Evolutionary conservation across 176 grass and related monocot species (phyloP).

Genomic region (Echinochloa phyllopogon): DNA sequence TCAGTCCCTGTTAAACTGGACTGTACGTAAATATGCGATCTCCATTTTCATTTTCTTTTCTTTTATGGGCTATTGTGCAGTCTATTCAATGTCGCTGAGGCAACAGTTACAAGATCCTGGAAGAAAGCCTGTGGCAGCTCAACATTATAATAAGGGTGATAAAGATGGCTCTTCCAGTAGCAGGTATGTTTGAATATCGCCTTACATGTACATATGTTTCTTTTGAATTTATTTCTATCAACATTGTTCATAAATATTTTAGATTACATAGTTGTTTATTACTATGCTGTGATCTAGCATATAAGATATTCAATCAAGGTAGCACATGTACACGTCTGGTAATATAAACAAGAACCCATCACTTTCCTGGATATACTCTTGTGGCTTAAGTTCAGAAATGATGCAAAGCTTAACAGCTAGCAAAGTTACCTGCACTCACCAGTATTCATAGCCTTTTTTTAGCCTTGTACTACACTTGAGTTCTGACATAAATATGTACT

Average conservation of each 20-base stretch:
- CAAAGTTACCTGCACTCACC: not conserved
- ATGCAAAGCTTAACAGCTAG: not conserved
- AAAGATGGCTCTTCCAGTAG: slow-evolving; percentile 79
- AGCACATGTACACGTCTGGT: slow-evolving; percentile 1
- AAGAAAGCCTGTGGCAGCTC: slow-evolving; percentile 86
- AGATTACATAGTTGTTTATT: slow-evolving; percentile 23
- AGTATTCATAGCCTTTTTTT: not conserved
- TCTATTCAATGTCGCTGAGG: slow-evolving; percentile 95
- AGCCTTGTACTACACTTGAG: slow-evolving; percentile 5
- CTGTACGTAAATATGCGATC: not conserved
- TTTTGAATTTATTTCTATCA: not conserved
- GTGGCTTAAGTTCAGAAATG: not conserved
- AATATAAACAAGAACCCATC: not conserved
- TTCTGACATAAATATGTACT: slow-evolving; percentile 1
- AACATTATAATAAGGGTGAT: slow-evolving; percentile 91
- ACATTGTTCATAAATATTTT: slow-evolving; percentile 8
- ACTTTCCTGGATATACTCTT: not conserved
- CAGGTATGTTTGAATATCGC: slow-evolving; percentile 63
- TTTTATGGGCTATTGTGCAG: slow-evolving; percentile 51
- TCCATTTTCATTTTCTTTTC: not conserved
- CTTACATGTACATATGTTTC: not conserved
- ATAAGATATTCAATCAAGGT: not conserved
- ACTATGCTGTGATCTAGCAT: not conserved
- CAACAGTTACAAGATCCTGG: slow-evolving; percentile 95
- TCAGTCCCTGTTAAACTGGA: slow-evolving; percentile 12